These are phyloP conservation scores for Colletotrichum graminicola DNA, from an alignment of 2,329 filamentous ascomycete species.

Conservation along the genomic window DNA sequence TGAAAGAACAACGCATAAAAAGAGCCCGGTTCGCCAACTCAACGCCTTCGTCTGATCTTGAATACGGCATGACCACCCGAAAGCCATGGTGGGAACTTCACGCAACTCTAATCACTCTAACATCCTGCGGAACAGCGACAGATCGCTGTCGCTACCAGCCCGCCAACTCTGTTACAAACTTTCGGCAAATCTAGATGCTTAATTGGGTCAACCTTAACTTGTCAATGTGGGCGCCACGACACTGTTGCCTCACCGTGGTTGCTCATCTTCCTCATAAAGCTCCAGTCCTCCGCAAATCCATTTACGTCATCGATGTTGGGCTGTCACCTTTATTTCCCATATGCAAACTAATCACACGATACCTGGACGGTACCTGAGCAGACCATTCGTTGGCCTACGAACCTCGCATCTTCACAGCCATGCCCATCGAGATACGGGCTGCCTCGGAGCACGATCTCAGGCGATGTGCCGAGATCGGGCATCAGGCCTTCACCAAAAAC, in stretches of 20 bases:
- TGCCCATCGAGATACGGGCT: constrained; percentile 28
- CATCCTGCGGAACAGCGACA: not conserved
- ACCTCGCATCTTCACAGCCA: not conserved
- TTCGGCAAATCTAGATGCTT: not conserved
- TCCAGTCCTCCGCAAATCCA: not conserved
- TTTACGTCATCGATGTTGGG: not conserved
- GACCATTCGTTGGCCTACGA: not conserved
- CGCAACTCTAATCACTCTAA: not conserved
- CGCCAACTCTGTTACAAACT: not conserved
- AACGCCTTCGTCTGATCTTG: not conserved
- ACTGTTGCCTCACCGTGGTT: too few species aligned
- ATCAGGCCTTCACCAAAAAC: constrained; percentile 9
- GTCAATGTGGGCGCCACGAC: not conserved
- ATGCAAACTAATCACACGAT: not conserved
- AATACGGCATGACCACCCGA: not conserved
- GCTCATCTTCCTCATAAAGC: not conserved
- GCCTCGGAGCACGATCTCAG: not conserved
- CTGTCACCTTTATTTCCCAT: not conserved
- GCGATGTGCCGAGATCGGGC: constrained; percentile 13
- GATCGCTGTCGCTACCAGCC: not conserved
- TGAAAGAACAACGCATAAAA: not conserved
- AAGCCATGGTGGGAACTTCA: not conserved
- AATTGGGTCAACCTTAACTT: not conserved
- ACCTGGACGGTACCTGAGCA: not conserved
- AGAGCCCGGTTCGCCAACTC: not conserved